Base-by-base conservation (phyloP, 306 rosid species). In the Inga laurina region DNA sequence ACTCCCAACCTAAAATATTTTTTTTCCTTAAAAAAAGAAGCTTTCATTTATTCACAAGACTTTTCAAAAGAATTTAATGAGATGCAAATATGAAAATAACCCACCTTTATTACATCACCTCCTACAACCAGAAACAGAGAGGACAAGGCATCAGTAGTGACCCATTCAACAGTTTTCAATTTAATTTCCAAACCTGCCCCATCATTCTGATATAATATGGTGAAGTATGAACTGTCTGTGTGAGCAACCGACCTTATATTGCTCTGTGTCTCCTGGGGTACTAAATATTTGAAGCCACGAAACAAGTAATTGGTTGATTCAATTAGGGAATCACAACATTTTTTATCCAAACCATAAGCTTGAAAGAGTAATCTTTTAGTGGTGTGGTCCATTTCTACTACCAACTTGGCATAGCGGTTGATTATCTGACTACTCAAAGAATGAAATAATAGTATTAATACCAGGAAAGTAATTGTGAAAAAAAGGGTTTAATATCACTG, bases 181-280 rank as follows among this genome's bases (percentile, higher is more conserved):
- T 77, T 85, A 1, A 78, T 65, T 49, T 85, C 82, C 80, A 85
- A 81, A 41, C 88, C 88, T 21, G 3, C 32, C 7, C 71, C 85
- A 16, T 64, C 32, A 52, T 85, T 85, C 72, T 85, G 88, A 54
- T 81, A 86, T 83, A 85, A 46, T 54, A 85, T 78, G 78, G 83
- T 64, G 19, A 85, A 72, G 85, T 72, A 82, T 41, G 85, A 41
- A 32, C 34, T 77, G 34, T 32, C 34, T 32, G 34, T 32, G 34
- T 32, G 34, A 32, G 34, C 34, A 32, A 32, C 34, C 34, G 2
- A 32, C 3, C 34, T 3, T 32, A 32, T 32, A 32, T 32, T 32
- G 3, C 34, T 32, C 34, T 32, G 34, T 32, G 34, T 32, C 34
- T 32, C 34, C 34, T 3, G 34, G 34, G 34, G 34, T 32, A 32